These are phyloP conservation scores for Theileria luwenshuni DNA, from an alignment of 169 alveolate genomes.

Conservation along the genomic window DNA sequence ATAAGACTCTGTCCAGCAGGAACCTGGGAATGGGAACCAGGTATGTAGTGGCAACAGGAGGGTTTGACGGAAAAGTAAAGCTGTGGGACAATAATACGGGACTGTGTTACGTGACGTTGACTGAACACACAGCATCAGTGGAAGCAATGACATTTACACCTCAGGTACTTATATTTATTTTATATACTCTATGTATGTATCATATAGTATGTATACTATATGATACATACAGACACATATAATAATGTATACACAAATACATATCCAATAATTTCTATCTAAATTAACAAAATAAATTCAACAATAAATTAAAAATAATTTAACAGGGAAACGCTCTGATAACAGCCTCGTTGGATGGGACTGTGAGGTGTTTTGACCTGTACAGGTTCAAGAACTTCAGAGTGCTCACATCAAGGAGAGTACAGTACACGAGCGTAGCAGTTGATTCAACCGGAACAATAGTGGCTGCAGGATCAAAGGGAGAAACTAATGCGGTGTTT, in stretches of 20 bases:
- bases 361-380: slow-evolving; percentile 96
- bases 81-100: slow-evolving; percentile 95
- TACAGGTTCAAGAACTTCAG: slow-evolving; percentile 89
- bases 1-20: slow-evolving; percentile 40
- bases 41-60: slow-evolving; percentile 94
- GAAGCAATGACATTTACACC: slow-evolving; percentile 91
- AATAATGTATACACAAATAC: not conserved
- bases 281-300: not conserved
- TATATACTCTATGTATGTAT: not conserved
- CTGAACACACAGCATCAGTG: slow-evolving; percentile 93
- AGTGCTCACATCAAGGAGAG: slow-evolving; percentile 81
- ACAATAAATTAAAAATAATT: not conserved
- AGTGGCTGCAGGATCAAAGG: slow-evolving; percentile 96
- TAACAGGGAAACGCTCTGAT: slow-evolving; percentile 87
- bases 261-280: too few species aligned
- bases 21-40: slow-evolving; percentile 86
- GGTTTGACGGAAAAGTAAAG: slow-evolving; percentile 94
- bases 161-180: slow-evolving; percentile 69
- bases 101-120: slow-evolving; percentile 92
- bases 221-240: not conserved
- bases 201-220: not conserved
- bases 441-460: slow-evolving; percentile 94
- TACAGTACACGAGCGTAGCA: slow-evolving; percentile 92
- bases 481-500: slow-evolving; percentile 81
- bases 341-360: slow-evolving; percentile 96